A percentile compares a stretch with the other conserved stretches of the same genome.
Evolutionary conservation across 352 stramenopile genomes (phyloP).

Genomic region (Pythium oligandrum): DNA sequence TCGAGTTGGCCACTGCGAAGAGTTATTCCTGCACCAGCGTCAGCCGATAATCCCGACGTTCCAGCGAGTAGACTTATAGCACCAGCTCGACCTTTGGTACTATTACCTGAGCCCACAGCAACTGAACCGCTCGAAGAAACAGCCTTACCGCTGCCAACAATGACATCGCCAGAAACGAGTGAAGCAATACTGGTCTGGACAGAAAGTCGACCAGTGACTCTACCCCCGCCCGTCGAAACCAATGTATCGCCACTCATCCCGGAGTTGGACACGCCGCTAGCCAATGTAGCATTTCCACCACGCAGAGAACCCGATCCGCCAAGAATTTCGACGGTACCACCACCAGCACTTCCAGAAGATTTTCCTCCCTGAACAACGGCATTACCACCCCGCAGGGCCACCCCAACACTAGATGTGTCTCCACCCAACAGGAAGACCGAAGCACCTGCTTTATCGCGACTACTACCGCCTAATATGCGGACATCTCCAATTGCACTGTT

Average conservation of each 20-base stretch:
- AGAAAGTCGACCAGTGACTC: conserved; percentile 13
- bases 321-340: too few relatives aligned
- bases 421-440: background rate
- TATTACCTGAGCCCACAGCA: conserved; percentile 12
- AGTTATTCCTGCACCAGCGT: conserved; percentile 30
- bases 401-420: background rate
- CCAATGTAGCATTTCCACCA: background rate
- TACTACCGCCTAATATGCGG: background rate
- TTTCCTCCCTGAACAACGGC: background rate
- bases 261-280: conserved; percentile 8
- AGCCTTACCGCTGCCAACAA: background rate
- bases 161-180: background rate
- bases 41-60: conserved; percentile 23
- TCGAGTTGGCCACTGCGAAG: too few relatives aligned
- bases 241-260: conserved; percentile 20
- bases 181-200: background rate
- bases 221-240: conserved; percentile 19
- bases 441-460: background rate
- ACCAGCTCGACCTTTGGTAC: conserved; percentile 11
- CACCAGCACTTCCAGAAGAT: conserved; percentile 1
- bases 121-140: conserved; percentile 4
- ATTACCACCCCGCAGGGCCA: background rate
- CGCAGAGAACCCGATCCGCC: too few relatives aligned
- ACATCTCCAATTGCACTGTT: background rate
- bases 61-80: conserved; percentile 13